Conservation (phyloP, 768 basidiomycete species). For the Porpolomopsis calyptriformis region DNA sequence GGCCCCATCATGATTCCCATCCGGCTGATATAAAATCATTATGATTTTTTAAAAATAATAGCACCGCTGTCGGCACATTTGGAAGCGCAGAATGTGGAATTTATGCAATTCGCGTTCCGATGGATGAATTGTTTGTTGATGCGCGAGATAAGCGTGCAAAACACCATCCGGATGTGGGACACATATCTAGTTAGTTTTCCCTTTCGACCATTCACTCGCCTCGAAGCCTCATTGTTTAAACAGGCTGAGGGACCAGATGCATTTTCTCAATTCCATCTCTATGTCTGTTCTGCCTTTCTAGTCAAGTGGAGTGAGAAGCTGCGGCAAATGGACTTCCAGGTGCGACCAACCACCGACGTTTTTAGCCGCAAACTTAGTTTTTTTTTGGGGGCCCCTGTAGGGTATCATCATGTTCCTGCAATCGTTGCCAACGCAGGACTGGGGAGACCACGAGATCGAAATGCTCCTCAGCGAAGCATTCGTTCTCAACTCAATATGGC, state of each 20-base stretch:
- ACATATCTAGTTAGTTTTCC: constrained; percentile 81
- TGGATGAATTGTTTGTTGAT: constrained; percentile 99
- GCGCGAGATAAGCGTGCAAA: constrained; percentile 94
- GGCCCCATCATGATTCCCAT: neutral
- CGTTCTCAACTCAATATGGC: constrained; percentile 86
- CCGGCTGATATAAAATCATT: no score
- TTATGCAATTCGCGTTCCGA: constrained; percentile 98
- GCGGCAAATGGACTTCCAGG: constrained; percentile 97
- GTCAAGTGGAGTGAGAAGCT: constrained; percentile 92
- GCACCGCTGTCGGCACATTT: constrained; percentile 84
- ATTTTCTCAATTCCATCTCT: constrained; percentile 97
- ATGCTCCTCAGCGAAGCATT: constrained; percentile 94
- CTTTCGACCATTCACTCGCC: no score
- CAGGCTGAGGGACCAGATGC: constrained; percentile 98
- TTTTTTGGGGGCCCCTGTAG: no score
- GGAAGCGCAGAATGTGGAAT: constrained; percentile 87
- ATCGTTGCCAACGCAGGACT: constrained; percentile 81
- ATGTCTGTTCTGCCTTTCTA: constrained; percentile 95
- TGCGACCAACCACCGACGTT: no score
- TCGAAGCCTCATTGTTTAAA: no score
- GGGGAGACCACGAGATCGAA: constrained; percentile 94
- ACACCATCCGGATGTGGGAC: constrained; percentile 99
- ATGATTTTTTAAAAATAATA: constrained; percentile 18
- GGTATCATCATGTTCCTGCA: constrained; percentile 99
- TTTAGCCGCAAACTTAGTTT: no score